Evolutionary conservation across 768 basidiomycete genomes (phyloP), one percentile per base, ranked within the genome.

Genomic region (Podaxis sp.): DNA sequence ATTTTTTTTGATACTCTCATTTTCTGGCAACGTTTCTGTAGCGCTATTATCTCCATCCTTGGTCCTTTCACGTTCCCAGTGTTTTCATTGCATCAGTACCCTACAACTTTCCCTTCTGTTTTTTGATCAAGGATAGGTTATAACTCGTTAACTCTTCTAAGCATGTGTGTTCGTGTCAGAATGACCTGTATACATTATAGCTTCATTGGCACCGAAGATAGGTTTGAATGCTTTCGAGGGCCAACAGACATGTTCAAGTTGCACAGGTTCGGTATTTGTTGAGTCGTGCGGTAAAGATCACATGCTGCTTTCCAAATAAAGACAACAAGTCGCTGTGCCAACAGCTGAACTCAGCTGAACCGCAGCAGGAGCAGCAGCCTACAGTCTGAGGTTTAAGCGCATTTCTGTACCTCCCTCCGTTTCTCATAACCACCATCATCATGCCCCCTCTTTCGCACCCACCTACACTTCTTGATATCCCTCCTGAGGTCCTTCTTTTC

Each of bases 401-500:
- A 55, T 56, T 55, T 57, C 57, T 62, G 57, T 50, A 7, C 42
- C 47, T 28, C 46, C 23, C 48, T 16, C 32, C 28, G 9, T 28
- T 36, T 36, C 38, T 46, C 53, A 58, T 57, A 50, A 53, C 62
- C 46, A 48, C 61, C 55, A 47, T 18, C 50, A 36, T 44, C 60
- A 62, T 57, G 55, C 46, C 62, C 32, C 42, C 40, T 18, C 67
- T 65, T 59, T 44, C 38, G 9, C 23, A 59, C 3, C 37, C 50
- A 42, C 59, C 36, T 23, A 50, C 44, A 47, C 60, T 79, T 40
- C 66, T 76, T 23, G 69, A 72, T 53, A 67, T 88, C 10, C 85
- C 87, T 18, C 74, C 79, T 25, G 88, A 90, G 70, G 73, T 82
- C 36, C 62, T 84, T 27, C 76, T 89, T 48, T 74, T 85, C 64